Evolutionary conservation across 2,329 filamentous ascomycete species (phyloP), one percentile per base, ranked within the genome.

Genomic region (Pseudogymnoascus sp.): DNA sequence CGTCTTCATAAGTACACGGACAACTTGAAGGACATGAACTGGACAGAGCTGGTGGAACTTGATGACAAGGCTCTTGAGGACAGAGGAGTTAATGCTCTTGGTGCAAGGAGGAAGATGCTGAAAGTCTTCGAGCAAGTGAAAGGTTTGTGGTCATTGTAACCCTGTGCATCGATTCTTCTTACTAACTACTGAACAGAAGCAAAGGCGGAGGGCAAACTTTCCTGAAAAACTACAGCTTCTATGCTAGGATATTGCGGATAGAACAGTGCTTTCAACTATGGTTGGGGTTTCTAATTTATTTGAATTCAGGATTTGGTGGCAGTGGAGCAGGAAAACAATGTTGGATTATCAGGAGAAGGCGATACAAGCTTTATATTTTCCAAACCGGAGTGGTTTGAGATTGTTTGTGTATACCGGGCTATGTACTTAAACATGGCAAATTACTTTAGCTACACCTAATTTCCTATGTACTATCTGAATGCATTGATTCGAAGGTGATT

Each of bases 41-140:
- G 94, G 94, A 90, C 88, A 28, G 94, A 99, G 61, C 78, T 99
- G 69, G 80, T 99, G 64, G 90, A 94, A 75, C 80, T 99, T 69
- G 91, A 97, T 71, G 94, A 99, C 69, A 92, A 92, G 72, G 92
- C 91, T 58, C 80, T 99, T 66, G 93, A 97, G 77, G 90, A 91
- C 25, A 88, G 91, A 60, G 94, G 94, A 59, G 94, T 99, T 33
- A 97, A 96, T 74, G 94, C 94, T 61, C 83, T 97, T 62, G 94
- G 94, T 69, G 94, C 94, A 16, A 83, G 94, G 69, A 89, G 93
- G 74, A 99, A 99, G 84, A 95, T 99, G 91, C 80, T 99, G 65
- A 99, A 99, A 85, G 94, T 97, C 62, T 97, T 97, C 76, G 94
- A 97, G 71, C 92, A 97, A 79, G 93, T 97, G 71, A 91, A 86